These are phyloP conservation scores for Amborella trichopoda DNA, from an alignment of 164 flowering plant species.

Conservation along the genomic window DNA sequence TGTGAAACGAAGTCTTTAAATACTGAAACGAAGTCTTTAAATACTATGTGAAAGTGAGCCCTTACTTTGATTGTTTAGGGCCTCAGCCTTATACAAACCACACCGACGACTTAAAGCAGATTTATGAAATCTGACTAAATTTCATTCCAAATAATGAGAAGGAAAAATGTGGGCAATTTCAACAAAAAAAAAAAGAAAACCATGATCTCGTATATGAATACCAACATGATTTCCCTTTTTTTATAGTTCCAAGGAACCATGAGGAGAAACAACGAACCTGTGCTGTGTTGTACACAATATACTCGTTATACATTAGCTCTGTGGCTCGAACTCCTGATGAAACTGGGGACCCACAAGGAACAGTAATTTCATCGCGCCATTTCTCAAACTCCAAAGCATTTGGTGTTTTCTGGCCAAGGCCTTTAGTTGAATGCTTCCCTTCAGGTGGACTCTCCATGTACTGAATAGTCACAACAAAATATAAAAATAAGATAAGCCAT, in stretches of 20 bases:
- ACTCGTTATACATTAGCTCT: constrained; percentile 90
- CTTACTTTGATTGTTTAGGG: too few relatives aligned
- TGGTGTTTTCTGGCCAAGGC: constrained; percentile 79
- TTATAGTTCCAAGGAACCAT: too few relatives aligned
- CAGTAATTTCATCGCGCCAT: constrained; percentile 79
- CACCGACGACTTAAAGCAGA: too few relatives aligned
- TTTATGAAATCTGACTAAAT: too few relatives aligned
- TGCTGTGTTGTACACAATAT: constrained; percentile 79
- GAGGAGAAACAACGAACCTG: constrained; percentile 50
- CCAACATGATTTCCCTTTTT: too few relatives aligned
- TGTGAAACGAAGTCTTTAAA: too few relatives aligned
- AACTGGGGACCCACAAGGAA: constrained; percentile 90
- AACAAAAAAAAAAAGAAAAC: not conserved
- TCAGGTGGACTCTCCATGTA: constrained; percentile 83
- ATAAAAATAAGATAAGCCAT: too few relatives aligned
- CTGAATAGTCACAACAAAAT: too few relatives aligned
- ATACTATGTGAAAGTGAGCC: too few relatives aligned
- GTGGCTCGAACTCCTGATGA: constrained; percentile 59
- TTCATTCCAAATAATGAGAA: too few relatives aligned
- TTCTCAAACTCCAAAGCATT: constrained; percentile 45
- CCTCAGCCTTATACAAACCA: too few relatives aligned
- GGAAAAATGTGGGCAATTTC: not conserved
- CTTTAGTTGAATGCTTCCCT: constrained; percentile 96
- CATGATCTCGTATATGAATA: not conserved
- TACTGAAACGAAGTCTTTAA: too few relatives aligned